Evolutionary conservation across 23 red algal species (phyloP), one percentile per base, ranked within the genome.

Genomic region (Gracilariopsis chorda): DNA sequence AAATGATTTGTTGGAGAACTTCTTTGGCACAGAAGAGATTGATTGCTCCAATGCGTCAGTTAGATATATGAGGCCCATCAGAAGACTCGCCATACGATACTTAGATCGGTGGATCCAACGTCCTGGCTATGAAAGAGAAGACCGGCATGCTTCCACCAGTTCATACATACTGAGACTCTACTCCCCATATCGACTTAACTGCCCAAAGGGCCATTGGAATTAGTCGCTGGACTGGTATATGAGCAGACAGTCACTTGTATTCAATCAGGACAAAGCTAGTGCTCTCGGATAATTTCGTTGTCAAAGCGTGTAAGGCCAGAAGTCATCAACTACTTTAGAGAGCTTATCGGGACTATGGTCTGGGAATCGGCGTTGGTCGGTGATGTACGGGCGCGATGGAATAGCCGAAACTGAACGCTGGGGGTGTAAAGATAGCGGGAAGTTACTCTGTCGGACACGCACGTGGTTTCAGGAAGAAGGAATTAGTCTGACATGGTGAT

Each of bases 71-170:
- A 17, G 94, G 81, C 8, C 82, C 85, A 65, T 96, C 94, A 6
- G 88, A 83, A 4, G 88, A 78, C 78, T 92, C 83, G 9, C 94
- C 94, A 52, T 93, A 77, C 21, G 94, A 89, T 36, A 96, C 77
- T 36, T 96, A 89, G 16, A 96, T 42, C 23, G 87, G 87, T 17
- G 88, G 82, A 19, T 41, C 40, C 19, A 96, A 59, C 19, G 83
- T 69, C 43, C 80, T 72, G 3, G 65, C 51, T 33, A 96, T 76
- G 69, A 84, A 96, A 1, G 94, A 92, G 33, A 90, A 88, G 1
- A 96, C 41, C 13, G 88, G 84, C 94, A 96, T 92, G 57, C 80
- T 96, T 44, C 94, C 94, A 69, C 94, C 94, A 46, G 93, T 89
- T 43, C 94, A 87, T 35, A 96, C 94, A 41, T 93, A 96, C 47